Percentiles rank a stretch among this genome's conserved stretches.
Evolutionary conservation across 129 eudicot species (phyloP).

Genomic region (Erigeron canadensis): DNA sequence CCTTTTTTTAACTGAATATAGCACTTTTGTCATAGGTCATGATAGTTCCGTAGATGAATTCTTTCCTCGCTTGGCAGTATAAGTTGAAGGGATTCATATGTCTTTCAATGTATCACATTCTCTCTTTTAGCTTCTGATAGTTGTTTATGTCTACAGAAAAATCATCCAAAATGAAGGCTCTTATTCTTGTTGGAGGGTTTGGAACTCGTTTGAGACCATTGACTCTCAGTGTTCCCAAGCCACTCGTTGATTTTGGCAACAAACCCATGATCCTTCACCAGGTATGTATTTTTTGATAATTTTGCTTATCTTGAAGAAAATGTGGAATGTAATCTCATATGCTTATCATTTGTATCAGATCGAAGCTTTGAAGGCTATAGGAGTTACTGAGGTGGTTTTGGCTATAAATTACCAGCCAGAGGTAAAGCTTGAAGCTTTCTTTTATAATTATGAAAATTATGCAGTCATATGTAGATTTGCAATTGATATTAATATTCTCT

Average conservation of each 20-base stretch:
- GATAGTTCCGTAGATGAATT: conserved; percentile 37
- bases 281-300: conserved; percentile 41
- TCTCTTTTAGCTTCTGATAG: conserved; percentile 23
- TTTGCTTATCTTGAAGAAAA: conserved; percentile 2
- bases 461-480: neutral
- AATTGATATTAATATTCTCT: neutral
- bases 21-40: conserved; percentile 20
- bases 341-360: conserved; percentile 49
- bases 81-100: conserved; percentile 27
- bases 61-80: conserved; percentile 40
- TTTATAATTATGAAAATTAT: neutral
- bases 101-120: conserved; percentile 25
- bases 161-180: conserved; percentile 77
- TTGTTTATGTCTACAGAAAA: conserved; percentile 31
- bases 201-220: conserved; percentile 97
- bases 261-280: conserved; percentile 98
- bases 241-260: conserved; percentile 95
- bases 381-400: conserved; percentile 92
- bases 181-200: conserved; percentile 96
- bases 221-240: conserved; percentile 89
- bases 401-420: conserved; percentile 98
- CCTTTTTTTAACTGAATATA: conserved; percentile 22
- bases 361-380: conserved; percentile 88
- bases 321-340: neutral
- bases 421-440: conserved; percentile 45